Evolutionary conservation across 495 filamentous ascomycete species (phyloP).

Genomic region (Aspergillus steynii): DNA sequence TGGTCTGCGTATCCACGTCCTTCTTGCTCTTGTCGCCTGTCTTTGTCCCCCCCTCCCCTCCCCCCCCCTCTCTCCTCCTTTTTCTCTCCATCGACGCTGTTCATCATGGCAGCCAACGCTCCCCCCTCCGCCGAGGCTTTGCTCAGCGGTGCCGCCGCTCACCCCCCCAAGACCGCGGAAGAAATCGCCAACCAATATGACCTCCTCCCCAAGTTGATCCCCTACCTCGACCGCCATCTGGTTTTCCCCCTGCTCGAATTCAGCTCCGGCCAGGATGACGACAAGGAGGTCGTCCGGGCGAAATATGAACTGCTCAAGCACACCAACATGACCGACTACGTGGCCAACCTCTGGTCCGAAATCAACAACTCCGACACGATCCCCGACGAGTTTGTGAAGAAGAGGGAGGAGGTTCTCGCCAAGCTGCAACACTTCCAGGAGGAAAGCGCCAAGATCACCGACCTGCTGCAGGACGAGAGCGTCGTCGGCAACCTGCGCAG

Average conservation of each 20-base stretch:
- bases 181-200: conserved; percentile 69
- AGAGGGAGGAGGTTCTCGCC: conserved; percentile 84
- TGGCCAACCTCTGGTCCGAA: conserved; percentile 82
- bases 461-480: conserved; percentile 79
- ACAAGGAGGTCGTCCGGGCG: conserved; percentile 71
- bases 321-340: conserved; percentile 98
- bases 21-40: not conserved
- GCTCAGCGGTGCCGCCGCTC: conserved; percentile 53
- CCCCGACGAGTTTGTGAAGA: conserved; percentile 81
- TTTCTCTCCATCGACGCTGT: conserved; percentile 20
- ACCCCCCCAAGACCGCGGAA: conserved; percentile 47
- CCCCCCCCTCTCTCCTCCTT: conserved; percentile 14
- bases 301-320: conserved; percentile 91
- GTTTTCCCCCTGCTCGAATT: conserved; percentile 94
- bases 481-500: conserved; percentile 84
- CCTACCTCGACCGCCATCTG: conserved; percentile 92
- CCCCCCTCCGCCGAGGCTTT: conserved; percentile 54
- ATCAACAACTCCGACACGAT: conserved; percentile 75
- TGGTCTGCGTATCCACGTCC: conserved; percentile 7
- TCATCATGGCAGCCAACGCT: conserved; percentile 67
- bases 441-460: conserved; percentile 80
- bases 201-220: conserved; percentile 83
- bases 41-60: conserved; percentile 12
- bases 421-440: conserved; percentile 78
- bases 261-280: conserved; percentile 58